A percentile compares a stretch with the other conserved stretches of the same genome.
phyloP scores from a whole-genome alignment of 192 early-diverging fungal genomes.

The Coemansia sp. region DNA sequence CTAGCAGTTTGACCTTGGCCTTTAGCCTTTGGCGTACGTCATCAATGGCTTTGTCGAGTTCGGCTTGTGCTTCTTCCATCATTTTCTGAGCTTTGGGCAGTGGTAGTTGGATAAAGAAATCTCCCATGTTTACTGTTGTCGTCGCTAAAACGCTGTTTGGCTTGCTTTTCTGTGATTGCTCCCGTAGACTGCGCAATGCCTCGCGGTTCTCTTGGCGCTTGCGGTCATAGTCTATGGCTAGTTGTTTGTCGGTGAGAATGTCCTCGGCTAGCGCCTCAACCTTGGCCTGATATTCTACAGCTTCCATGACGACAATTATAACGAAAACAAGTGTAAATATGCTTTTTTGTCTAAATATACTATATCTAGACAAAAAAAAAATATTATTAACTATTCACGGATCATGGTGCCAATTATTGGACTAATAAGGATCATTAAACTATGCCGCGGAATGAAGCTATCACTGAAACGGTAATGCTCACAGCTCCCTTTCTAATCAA shows the following conservation, averaged over 20 bases:
- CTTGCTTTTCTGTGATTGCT: slow-evolving; percentile 20
- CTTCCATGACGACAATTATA: slow-evolving; percentile 22
- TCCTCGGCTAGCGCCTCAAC: slow-evolving; percentile 51
- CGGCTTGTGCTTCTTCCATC: slow-evolving; percentile 42
- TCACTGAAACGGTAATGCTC: background rate
- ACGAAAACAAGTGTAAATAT: background rate
- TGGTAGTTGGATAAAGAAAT: slow-evolving; percentile 52
- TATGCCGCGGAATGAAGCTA: too few relatives aligned
- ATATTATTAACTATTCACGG: too few relatives aligned
- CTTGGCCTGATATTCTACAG: slow-evolving; percentile 33
- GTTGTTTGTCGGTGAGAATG: slow-evolving; percentile 48
- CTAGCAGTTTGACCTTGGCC: slow-evolving; percentile 32
- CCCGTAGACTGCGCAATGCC: slow-evolving; percentile 31
- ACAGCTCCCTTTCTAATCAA: background rate
- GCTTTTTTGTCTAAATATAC: background rate
- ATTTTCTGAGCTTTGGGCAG: slow-evolving; percentile 32
- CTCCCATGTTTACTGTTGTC: slow-evolving; percentile 53
- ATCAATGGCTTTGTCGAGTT: slow-evolving; percentile 45
- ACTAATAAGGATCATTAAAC: too few relatives aligned
- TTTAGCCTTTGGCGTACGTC: slow-evolving; percentile 44
- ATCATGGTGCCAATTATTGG: too few relatives aligned
- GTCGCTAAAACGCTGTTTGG: slow-evolving; percentile 28
- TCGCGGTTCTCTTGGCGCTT: slow-evolving; percentile 48
- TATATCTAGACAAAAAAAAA: too few relatives aligned
- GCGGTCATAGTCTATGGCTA: slow-evolving; percentile 41